A percentile compares a stretch with the other conserved stretches of the same genome.
phyloP scores from a whole-genome alignment of 331 rosid species.

The Stylosanthes scabra region DNA sequence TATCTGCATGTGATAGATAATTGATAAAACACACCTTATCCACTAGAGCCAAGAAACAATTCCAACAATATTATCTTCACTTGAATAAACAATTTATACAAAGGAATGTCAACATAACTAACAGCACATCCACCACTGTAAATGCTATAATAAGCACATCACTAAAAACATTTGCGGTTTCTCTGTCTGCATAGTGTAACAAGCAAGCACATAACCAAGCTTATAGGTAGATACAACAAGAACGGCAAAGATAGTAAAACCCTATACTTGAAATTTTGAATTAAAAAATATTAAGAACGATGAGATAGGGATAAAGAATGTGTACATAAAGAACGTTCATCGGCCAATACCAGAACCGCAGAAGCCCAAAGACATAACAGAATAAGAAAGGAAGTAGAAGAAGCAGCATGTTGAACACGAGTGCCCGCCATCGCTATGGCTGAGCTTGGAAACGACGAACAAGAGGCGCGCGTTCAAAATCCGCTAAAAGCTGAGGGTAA shows the following conservation, averaged over 20 bases:
- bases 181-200: neutral
- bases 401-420: slow-evolving; percentile 30
- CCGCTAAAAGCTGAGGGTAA: slow-evolving; percentile 28
- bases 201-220: slow-evolving; percentile 2
- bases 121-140: neutral
- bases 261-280: slow-evolving; percentile 35
- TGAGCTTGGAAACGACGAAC: slow-evolving; percentile 27
- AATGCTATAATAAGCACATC: neutral
- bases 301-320: slow-evolving; percentile 24
- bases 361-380: slow-evolving; percentile 33
- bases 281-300: neutral
- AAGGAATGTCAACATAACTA: slow-evolving; percentile 2
- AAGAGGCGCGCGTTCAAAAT: slow-evolving; percentile 55
- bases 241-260: slow-evolving; percentile 3
- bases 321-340: slow-evolving; percentile 60
- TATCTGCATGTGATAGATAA: neutral
- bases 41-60: no score
- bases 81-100: slow-evolving; percentile 10
- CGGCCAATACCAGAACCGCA: slow-evolving; percentile 35
- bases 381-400: slow-evolving; percentile 36
- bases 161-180: slow-evolving; percentile 7
- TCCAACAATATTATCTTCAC: neutral
- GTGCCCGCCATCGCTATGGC: slow-evolving; percentile 38
- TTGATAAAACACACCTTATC: slow-evolving; percentile 4
- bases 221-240: neutral